Evolutionary conservation across 1,284 basidiomycete genomes (phyloP), one percentile per base, ranked within the genome.

Genomic region (Melampsora abietis-canadensis): DNA sequence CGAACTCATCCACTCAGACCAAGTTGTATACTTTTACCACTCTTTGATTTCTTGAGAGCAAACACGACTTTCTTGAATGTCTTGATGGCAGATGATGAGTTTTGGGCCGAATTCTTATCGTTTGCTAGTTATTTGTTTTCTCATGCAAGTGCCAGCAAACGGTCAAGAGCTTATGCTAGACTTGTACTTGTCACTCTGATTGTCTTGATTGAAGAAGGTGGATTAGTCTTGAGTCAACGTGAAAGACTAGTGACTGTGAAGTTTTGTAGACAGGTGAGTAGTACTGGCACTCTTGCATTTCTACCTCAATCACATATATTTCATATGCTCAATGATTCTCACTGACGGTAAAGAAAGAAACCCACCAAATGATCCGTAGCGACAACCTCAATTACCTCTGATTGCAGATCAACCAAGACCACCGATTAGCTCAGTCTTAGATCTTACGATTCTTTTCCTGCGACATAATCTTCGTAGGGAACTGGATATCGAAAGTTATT

Each of bases 131-230:
- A 80, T 76, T 15, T 80, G 30, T 70, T 76, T n/a, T 79, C 76
- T n/a, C 80, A 81, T 72, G 80, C 79, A 31, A 76, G 79, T 10
- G 62, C 76, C 4, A 77, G 77, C 10, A 4, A 37, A 0, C 68
- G 79, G 14, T 76, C 79, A 1, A 68, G 74, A 14, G 31, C 76
- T 2, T 81, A 81, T 76, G 73, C 78, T 3, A 70, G 77, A 15
- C 76, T 81, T 0, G 37, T 51, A 21, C 76, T 80, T 19, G 70
- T 78, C 21, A 57, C 78, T 17, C 59, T 80, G n/a, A 76, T 75
- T n/a, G 51, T 80, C 19, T 76, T 81, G 17, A 77, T 79, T 54
- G 80, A 81, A 63, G 79, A 81, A 48, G 79, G 77, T 47, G 61
- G 69, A 10, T 77, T 77, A n/a, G 77, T 77, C 2, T 76, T 78